Evolutionary conservation across 75 land plant species (phyloP), one percentile per base, ranked within the genome.

Genomic region (Pseudotsuga menziesii): DNA sequence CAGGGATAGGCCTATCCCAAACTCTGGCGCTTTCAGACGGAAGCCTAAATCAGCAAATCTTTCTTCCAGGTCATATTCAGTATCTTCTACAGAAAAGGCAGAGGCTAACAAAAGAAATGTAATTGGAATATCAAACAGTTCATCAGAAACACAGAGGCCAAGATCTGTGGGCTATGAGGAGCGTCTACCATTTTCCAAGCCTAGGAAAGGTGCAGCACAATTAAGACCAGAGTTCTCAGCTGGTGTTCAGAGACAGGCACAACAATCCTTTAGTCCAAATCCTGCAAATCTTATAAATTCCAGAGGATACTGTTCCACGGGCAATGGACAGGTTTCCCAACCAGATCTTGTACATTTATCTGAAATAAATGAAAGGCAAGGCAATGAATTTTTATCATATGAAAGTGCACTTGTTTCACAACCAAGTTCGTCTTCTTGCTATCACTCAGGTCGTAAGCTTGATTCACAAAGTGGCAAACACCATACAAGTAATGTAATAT

Each of bases 391-490:
- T 14, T 20, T 27, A 73, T 73, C 14, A 26, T 52, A n/a, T 52
- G 75, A 73, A 52, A 15, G 32, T 55, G 35, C 75, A 54, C 19
- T 14, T 9, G 6, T 23, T 73, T 73, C 75, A 39, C 32, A 29
- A 56, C 26, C 75, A 55, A 56, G 20, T 73, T 73, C 75, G 7
- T 17, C 57, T 25, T 52, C 75, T 26, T 55, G 57, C 44, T 13
- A 73, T 1, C 44, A 48, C 25, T 22, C 11, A 59, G 77, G 27
- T 20, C 41, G 14, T 20, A 64, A 74, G 19, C 71, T 22, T 36
- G 32, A 32, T 44, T 52, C 66, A 39, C 78, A 76, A 56, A 76
- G 71, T 52, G 78, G 71, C 59, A 59, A 57, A 56, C 55, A 67
- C 15, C 32, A 36, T 19, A 74, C 70, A 63, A 58, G 77, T 69